Evolutionary conservation across 176 grass and related monocot species (phyloP).

Genomic region (Ampelocalamus luodianensis): DNA sequence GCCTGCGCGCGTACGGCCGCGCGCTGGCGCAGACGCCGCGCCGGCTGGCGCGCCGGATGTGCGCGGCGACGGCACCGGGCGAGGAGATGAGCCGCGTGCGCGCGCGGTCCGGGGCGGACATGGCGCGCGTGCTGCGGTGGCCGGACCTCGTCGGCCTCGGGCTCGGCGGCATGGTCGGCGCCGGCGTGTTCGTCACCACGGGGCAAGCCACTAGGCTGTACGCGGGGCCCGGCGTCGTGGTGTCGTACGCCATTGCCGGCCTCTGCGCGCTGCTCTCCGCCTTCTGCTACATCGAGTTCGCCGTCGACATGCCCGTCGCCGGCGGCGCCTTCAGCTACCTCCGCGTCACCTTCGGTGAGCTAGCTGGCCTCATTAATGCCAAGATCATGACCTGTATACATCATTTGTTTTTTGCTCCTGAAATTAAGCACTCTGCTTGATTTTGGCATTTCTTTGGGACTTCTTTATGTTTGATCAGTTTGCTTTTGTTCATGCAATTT

Average conservation of each 20-base stretch:
- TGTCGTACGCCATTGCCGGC: conserved; percentile 91
- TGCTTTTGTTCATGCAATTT: conserved; percentile 22
- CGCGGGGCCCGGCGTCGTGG: conserved; percentile 46
- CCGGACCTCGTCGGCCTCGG: conserved; percentile 71
- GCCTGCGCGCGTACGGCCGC: conserved; percentile 57
- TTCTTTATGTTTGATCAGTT: background rate
- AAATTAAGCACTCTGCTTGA: background rate
- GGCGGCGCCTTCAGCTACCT: conserved; percentile 81
- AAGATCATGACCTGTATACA: background rate
- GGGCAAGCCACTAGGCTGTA: conserved; percentile 40
- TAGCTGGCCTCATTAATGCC: background rate
- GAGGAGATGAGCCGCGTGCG: conserved; percentile 81
- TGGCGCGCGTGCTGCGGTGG: conserved; percentile 70
- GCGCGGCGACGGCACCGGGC: conserved; percentile 51
- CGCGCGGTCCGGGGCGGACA: conserved; percentile 59
- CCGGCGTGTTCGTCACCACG: conserved; percentile 65
- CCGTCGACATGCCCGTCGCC: conserved; percentile 91
- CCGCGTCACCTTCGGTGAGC: conserved; percentile 91
- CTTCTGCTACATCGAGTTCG: conserved; percentile 98
- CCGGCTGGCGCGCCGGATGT: conserved; percentile 50
- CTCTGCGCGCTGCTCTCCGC: conserved; percentile 91
- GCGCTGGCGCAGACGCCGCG: conserved; percentile 57
- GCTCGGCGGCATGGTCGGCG: conserved; percentile 68
- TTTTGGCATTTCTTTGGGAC: background rate
- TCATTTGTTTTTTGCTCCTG: background rate